Base-by-base conservation (phyloP, 2,329 filamentous ascomycete genomes). In the Cercospora canescens region DNA sequence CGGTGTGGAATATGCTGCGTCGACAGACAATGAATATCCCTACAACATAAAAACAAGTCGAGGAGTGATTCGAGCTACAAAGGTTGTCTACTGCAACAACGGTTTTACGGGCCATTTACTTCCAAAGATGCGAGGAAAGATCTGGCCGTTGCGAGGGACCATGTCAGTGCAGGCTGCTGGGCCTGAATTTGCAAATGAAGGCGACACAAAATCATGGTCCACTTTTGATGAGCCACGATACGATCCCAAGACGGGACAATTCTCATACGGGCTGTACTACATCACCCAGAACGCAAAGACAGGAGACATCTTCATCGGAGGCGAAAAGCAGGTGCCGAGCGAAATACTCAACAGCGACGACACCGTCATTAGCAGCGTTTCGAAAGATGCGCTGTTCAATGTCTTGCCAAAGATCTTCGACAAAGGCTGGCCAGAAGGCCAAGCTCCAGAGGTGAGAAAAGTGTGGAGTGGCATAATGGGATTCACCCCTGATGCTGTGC, bases 201-300 rank as follows among this genome's bases (percentile, higher is more conserved):
- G 70, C 8, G 34, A 61, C 4, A 6, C 59, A 34, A 65, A 67
- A 35, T 70, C 67, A 1, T 71, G 70, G 68, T 62, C 62, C 6
- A 68, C 66, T 1, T 58, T 71, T 21, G 67, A 60, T 35, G 58
- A 62, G 21, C 61, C 69, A 16, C 59, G 26, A 3, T 71, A 71
- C 28, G 64, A 71, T 34, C 26, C 59, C 6, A 34, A 50, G 3
- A 68, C 69, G 6, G 60, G 64, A 1, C 65, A 64, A 0, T 69
- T 71, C 64, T 67, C 64, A 2, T 69, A 65, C 28, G 70, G 70
- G 6, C 35, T 70, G 5, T 70, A 71, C 28, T 71, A 71, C 12
- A 64, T 71, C 34, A 71, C 68, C 4, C 70, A 70, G 26, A 68
- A 69, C 26, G 37, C 65, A 4, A 32, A 60, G 6, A 67, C 67